Conservation (phyloP, 176 grass and related monocot genomes). For the Ensete ventricosum region DNA sequence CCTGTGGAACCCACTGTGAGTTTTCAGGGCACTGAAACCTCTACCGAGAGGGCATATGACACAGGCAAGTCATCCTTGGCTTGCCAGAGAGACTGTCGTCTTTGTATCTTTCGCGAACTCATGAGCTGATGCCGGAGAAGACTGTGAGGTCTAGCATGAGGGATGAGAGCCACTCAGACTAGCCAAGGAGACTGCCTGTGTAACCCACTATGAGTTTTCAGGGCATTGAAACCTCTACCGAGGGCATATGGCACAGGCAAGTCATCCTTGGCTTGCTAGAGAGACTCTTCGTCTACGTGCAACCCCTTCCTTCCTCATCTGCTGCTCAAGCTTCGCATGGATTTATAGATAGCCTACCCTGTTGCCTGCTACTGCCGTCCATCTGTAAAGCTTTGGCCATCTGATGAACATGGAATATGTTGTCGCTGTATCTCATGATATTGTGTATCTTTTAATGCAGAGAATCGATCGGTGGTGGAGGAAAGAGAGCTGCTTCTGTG, state of each 20-base stretch:
- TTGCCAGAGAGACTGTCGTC: conserved; percentile 1
- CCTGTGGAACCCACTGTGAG: not conserved
- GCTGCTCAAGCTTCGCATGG: not conserved
- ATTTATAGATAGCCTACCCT: not conserved
- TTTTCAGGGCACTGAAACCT: not conserved
- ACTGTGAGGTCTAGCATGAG: not conserved
- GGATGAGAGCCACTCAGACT: not conserved
- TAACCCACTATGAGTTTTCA: not conserved
- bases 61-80: conserved; percentile 4
- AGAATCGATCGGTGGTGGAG: too few species aligned
- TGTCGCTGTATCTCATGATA: too few species aligned
- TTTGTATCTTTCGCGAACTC: too few species aligned
- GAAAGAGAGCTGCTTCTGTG: too few species aligned
- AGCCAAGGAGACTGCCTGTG: conserved; percentile 6
- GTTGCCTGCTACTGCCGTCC: too few species aligned
- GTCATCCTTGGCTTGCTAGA: conserved; percentile 5
- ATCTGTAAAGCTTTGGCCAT: too few species aligned
- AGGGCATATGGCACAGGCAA: not conserved
- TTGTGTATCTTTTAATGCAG: too few species aligned
- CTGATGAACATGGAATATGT: too few species aligned
- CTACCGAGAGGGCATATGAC: not conserved
- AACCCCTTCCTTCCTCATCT: not conserved
- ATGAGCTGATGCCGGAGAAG: too few species aligned
- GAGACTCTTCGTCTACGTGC: conserved; percentile 1
- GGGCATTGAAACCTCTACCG: not conserved